Conservation (phyloP, 2,329 filamentous ascomycete species). For the Colletotrichum echinochloae region DNA sequence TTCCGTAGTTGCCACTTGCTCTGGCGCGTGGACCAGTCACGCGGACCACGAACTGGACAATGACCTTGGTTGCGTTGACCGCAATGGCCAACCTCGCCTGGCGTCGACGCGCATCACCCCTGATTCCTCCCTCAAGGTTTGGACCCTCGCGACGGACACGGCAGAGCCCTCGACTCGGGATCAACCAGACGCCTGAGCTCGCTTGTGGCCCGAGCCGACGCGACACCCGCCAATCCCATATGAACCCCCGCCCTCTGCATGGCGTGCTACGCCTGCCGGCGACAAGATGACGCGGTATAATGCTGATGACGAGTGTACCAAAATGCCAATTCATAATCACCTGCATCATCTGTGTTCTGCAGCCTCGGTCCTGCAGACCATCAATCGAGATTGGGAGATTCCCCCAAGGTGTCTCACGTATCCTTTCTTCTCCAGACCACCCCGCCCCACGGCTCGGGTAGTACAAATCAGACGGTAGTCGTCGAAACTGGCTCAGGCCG, state of each 20-base stretch:
- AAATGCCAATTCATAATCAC: neutral
- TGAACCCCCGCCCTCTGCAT: neutral
- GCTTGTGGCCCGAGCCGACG: neutral
- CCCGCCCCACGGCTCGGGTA: conserved; percentile 21
- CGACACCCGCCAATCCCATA: neutral
- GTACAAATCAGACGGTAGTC: conserved; percentile 24
- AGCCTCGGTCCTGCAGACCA: neutral
- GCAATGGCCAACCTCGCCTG: conserved; percentile 33
- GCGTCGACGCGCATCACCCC: conserved; percentile 35
- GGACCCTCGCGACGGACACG: conserved; percentile 19
- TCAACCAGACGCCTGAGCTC: neutral
- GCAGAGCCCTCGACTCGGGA: neutral
- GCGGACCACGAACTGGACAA: conserved; percentile 36
- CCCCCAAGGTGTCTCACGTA: conserved; percentile 3
- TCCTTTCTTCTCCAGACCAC: conserved; percentile 7
- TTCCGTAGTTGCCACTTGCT: conserved; percentile 68
- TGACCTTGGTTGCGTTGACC: conserved; percentile 26
- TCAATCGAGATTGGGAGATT: neutral
- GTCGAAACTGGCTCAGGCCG: conserved; percentile 32
- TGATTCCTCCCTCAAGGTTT: conserved; percentile 41
- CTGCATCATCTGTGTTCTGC: neutral
- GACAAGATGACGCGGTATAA: neutral
- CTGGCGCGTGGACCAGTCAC: conserved; percentile 63
- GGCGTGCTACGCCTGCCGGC: neutral
- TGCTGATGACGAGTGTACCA: neutral